Conservation (phyloP, 2,329 filamentous ascomycete species). For the Lecanicillium sp. region DNA sequence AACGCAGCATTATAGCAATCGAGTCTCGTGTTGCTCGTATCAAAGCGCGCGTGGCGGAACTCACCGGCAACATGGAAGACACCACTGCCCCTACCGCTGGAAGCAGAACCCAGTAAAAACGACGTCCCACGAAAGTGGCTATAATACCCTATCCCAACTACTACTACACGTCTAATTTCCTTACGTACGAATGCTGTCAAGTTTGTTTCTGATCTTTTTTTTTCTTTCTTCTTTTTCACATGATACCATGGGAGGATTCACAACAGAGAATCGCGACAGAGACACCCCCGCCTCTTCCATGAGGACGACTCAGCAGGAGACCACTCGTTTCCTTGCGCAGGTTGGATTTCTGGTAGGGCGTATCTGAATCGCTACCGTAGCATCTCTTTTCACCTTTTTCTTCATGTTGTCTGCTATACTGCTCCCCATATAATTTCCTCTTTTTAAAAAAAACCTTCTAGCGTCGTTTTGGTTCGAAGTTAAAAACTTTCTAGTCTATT, state of each 20-base stretch:
- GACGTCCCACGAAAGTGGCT: not conserved
- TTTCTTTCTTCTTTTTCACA: slow-evolving; percentile 11
- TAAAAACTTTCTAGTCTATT: no score
- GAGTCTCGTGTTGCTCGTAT: slow-evolving; percentile 95
- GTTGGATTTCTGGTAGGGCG: no score
- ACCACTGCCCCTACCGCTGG: slow-evolving; percentile 24
- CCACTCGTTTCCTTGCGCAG: no score
- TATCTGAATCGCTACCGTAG: no score
- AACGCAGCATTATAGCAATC: slow-evolving; percentile 55
- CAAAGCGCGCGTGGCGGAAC: slow-evolving; percentile 90
- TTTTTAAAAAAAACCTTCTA: no score
- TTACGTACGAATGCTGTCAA: not conserved
- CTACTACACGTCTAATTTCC: no score
- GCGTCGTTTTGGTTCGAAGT: no score
- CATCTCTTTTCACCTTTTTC: no score
- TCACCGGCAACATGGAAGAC: slow-evolving; percentile 77
- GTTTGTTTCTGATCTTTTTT: slow-evolving; percentile 8
- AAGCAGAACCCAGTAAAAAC: no score
- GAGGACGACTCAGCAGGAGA: no score
- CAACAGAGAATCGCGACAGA: slow-evolving; percentile 3
- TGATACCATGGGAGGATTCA: slow-evolving; percentile 19
- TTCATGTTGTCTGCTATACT: no score
- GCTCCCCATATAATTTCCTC: no score
- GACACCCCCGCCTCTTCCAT: slow-evolving; percentile 1
- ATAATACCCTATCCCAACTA: not conserved